Conservation (phyloP, 108 stramenopile species). For the Pseudonitzschia pungens region DNA sequence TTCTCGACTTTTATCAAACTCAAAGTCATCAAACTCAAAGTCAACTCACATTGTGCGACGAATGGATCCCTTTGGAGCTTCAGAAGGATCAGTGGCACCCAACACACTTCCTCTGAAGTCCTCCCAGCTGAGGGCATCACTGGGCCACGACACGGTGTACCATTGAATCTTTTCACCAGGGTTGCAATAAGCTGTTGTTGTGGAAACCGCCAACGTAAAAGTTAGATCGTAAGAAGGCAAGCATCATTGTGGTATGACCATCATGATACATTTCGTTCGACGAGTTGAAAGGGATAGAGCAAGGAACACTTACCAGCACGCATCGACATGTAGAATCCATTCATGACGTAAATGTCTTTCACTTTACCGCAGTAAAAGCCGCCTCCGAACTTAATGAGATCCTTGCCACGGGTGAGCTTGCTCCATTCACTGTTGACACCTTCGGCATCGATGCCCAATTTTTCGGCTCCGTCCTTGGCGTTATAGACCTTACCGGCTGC, state of each 20-base stretch:
- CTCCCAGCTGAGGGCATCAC: constrained; percentile 62
- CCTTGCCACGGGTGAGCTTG: constrained; percentile 52
- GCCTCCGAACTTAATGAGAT: constrained; percentile 85
- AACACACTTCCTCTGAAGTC: constrained; percentile 73
- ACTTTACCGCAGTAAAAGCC: constrained; percentile 89
- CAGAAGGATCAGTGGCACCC: constrained; percentile 50
- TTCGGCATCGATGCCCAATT: constrained; percentile 60
- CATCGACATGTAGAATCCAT: constrained; percentile 91
- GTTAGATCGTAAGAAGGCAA: background rate
- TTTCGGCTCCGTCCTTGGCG: constrained; percentile 82
- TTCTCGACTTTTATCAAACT: too few relatives aligned
- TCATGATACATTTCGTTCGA: background rate
- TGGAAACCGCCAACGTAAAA: background rate
- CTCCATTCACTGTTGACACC: constrained; percentile 58
- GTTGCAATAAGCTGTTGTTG: constrained; percentile 39
- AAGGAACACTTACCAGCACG: constrained; percentile 61
- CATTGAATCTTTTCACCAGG: constrained; percentile 73
- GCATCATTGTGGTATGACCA: background rate
- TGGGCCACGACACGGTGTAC: constrained; percentile 76
- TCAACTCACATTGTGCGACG: constrained; percentile 16
- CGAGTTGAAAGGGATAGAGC: constrained; percentile 11
- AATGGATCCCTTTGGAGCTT: constrained; percentile 42
- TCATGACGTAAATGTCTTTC: constrained; percentile 77
- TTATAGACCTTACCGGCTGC: constrained; percentile 74
- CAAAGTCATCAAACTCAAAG: background rate